Percentiles rank a stretch among this genome's conserved stretches.
Evolutionary conservation across 2,329 filamentous ascomycete genomes (phyloP).

Genomic region (Colletotrichum noveboracense): DNA sequence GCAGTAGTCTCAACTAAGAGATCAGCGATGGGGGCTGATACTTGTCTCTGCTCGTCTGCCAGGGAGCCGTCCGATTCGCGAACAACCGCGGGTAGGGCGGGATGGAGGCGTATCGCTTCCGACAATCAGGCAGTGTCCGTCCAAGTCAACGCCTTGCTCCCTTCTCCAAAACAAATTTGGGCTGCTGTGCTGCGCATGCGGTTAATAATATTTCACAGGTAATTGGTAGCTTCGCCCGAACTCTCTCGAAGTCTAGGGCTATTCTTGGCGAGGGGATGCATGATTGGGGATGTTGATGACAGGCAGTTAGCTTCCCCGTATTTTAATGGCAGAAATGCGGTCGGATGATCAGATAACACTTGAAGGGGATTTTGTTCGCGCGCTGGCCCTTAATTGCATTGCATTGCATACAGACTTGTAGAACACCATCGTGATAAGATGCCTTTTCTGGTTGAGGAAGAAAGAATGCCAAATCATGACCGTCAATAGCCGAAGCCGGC

Average conservation of each 20-base stretch:
- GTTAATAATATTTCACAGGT: background rate
- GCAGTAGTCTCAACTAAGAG: fast-evolving
- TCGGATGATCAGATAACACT: background rate
- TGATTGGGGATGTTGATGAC: background rate
- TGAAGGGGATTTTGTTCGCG: background rate
- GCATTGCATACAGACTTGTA: background rate
- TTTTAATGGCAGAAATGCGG: fast-evolving
- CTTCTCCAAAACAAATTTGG: background rate
- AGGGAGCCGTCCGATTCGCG: background rate
- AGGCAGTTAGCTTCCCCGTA: background rate
- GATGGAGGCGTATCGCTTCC: fast-evolving
- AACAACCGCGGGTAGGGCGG: background rate
- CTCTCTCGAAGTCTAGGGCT: background rate
- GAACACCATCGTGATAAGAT: background rate
- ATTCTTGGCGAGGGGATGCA: background rate
- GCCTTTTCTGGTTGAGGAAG: background rate
- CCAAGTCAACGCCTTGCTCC: background rate
- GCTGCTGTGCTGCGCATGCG: background rate
- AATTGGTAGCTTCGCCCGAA: background rate
- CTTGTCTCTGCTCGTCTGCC: background rate
- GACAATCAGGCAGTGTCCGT: too few species aligned
- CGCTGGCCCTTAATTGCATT: background rate
- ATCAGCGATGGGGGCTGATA: background rate
- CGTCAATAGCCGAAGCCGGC: background rate
- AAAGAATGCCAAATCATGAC: background rate